Evolutionary conservation across 2,329 filamentous ascomycete species (phyloP).

Genomic region (Ceratocystis harringtonii): DNA sequence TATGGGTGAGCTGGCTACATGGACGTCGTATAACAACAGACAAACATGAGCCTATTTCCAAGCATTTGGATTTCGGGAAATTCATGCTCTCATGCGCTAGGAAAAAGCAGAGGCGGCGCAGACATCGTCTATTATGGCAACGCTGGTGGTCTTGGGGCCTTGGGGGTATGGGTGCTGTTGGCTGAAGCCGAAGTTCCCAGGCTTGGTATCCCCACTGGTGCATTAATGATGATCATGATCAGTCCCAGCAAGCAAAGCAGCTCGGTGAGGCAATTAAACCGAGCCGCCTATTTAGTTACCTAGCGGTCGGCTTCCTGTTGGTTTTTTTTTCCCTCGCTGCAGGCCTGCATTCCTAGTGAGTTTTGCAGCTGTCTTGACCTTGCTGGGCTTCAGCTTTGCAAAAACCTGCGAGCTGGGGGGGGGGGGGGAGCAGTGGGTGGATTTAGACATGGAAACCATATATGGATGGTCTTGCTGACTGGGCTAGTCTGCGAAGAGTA

Average conservation of each 20-base stretch:
- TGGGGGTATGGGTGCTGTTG: not conserved
- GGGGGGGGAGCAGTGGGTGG: not conserved
- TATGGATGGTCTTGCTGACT: too few species aligned
- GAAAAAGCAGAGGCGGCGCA: not conserved
- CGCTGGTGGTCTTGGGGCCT: not conserved
- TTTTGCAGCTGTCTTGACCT: not conserved
- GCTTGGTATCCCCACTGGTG: not conserved
- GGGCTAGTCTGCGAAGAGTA: not conserved
- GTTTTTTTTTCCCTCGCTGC: not conserved
- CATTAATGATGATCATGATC: constrained; percentile 7
- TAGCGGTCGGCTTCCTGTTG: not conserved
- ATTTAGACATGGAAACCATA: too few species aligned
- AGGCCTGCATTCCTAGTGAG: not conserved
- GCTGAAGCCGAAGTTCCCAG: not conserved
- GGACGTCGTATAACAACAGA: not conserved
- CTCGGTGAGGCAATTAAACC: constrained; percentile 3
- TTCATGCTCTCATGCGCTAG: constrained; percentile 2
- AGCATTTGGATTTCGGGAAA: not conserved
- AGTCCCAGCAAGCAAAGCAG: not conserved
- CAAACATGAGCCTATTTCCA: not conserved
- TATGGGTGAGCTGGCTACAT: not conserved
- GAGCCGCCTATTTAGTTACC: not conserved
- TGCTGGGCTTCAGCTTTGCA: not conserved
- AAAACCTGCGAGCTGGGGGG: not conserved
- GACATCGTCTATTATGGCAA: not conserved